Evolutionary conservation across 2,329 filamentous ascomycete species (phyloP), one percentile per base, ranked within the genome.

Genomic region (Xylariaceae sp.): DNA sequence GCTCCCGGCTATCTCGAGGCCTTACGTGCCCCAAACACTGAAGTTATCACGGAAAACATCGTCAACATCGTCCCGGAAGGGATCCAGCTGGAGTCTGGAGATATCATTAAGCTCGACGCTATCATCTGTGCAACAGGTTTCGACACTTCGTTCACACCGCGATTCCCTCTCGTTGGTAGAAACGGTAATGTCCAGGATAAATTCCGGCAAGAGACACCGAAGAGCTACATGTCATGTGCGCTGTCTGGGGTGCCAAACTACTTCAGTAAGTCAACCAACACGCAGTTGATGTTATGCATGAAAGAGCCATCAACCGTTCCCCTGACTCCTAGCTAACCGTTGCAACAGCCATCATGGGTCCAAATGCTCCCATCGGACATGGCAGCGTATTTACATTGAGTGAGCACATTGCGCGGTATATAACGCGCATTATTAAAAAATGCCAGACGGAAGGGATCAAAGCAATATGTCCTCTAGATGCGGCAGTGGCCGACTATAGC

Each of bases 81-180:
- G 11, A 67, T 83, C 42, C 67, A 77, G 64, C 70, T 82, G 26
- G 71, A 70, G 1, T 75, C 75, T 3, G 81, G 78, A n/a, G 64
- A 75, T 29, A 66, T 78, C n/a, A 65, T 81, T 45, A 72, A 78
- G 27, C 75, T 82, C 11, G 83, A 86, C 61, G 74, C 75, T 10
- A 77, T 86, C 18, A 73, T 85, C 41, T 82, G 80, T 54, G 81
- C 81, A n/a, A 83, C 81, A 0, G 81, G 81, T 1, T 84, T 82
- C 61, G 76, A 83, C 59, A 77, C 76, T 4, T 80, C 77, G 1
- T 83, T 82, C 64, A 65, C 72, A 6, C 80, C 81, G 3, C 72
- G 76, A 1, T 83, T 81, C 55, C 79, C 79, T 1, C 66, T 83
- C 15, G 65, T 78, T 5, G 79, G 78, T 8, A 71, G 75, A 18